phyloP scores from a whole-genome alignment of 495 filamentous ascomycete genomes.

The Chaetomium tenue region DNA sequence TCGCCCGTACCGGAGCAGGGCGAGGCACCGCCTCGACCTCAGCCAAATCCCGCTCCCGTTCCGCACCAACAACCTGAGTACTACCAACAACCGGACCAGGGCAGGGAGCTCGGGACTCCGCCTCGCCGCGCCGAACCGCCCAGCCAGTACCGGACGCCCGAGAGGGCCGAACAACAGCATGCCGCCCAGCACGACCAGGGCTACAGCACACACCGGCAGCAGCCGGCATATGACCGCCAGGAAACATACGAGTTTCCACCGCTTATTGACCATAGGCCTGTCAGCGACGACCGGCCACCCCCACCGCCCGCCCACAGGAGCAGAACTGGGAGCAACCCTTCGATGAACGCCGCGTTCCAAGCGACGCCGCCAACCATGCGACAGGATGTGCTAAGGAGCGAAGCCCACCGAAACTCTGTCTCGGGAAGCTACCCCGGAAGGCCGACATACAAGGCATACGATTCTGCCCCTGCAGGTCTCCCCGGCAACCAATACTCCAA shows the following conservation, averaged over 20 bases:
- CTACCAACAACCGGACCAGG: constrained; percentile 35
- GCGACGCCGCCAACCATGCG: constrained; percentile 44
- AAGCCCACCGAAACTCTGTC: constrained; percentile 47
- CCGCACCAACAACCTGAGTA: constrained; percentile 33
- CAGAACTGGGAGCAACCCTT: constrained; percentile 40
- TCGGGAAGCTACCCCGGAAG: constrained; percentile 46
- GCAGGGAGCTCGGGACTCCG: constrained; percentile 33
- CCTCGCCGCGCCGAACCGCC: constrained; percentile 31
- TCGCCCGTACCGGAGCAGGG: constrained; percentile 37
- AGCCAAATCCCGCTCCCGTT: constrained; percentile 37
- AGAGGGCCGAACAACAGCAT: constrained; percentile 38
- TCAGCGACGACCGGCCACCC: constrained; percentile 43
- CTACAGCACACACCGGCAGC: constrained; percentile 29
- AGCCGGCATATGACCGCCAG: constrained; percentile 28
- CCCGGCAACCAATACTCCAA: constrained; percentile 32
- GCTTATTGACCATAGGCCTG: constrained; percentile 17
- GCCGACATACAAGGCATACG: constrained; percentile 47
- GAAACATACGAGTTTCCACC: constrained; percentile 24
- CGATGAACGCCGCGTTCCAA: constrained; percentile 37
- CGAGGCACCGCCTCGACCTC: constrained; percentile 44
- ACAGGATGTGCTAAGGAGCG: constrained; percentile 49
- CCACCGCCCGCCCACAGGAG: constrained; percentile 48
- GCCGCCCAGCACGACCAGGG: constrained; percentile 32
- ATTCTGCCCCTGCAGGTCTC: constrained; percentile 42
- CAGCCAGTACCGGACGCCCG: constrained; percentile 33